Conservation (phyloP, 2,329 filamentous ascomycete genomes). For the Magnaporthales sp. region DNA sequence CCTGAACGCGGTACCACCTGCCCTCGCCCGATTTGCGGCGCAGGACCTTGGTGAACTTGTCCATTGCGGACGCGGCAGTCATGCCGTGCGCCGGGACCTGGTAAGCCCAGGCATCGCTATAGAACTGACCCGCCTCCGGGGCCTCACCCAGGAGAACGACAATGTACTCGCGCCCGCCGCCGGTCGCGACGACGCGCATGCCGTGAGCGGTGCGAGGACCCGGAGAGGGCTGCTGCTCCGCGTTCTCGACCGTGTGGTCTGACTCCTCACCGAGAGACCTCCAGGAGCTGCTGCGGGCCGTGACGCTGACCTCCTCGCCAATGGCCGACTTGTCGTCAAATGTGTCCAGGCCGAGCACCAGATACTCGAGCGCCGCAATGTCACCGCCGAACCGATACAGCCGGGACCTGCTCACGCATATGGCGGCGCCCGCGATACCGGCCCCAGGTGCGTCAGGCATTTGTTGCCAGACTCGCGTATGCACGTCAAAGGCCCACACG, state of each 20-base stretch:
- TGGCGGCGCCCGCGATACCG: constrained; percentile 56
- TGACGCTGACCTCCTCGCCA: constrained; percentile 40
- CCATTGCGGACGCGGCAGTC: constrained; percentile 44
- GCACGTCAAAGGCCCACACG: constrained; percentile 70
- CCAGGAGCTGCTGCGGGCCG: constrained; percentile 44
- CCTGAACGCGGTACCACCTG: constrained; percentile 44
- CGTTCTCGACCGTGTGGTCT: constrained; percentile 19
- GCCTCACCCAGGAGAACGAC: constrained; percentile 55
- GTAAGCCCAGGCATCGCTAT: constrained; percentile 55
- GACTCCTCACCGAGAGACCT: constrained; percentile 26
- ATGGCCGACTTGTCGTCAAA: constrained; percentile 39
- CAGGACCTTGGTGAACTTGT: constrained; percentile 44
- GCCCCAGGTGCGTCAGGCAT: constrained; percentile 59
- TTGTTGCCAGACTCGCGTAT: constrained; percentile 55
- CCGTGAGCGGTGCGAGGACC: constrained; percentile 43
- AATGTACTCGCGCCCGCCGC: constrained; percentile 53
- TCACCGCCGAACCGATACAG: constrained; percentile 77
- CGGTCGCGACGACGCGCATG: constrained; percentile 47
- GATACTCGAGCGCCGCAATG: constrained; percentile 63
- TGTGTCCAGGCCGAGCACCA: constrained; percentile 47
- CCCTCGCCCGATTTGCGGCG: constrained; percentile 47
- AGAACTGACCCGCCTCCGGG: constrained; percentile 44
- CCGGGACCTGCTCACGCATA: constrained; percentile 54
- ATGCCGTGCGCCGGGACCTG: constrained; percentile 47
- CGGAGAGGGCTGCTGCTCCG: constrained; percentile 31